These are phyloP conservation scores for Lactuca sativa DNA, from an alignment of 129 eudicot species.

Conservation along the genomic window DNA sequence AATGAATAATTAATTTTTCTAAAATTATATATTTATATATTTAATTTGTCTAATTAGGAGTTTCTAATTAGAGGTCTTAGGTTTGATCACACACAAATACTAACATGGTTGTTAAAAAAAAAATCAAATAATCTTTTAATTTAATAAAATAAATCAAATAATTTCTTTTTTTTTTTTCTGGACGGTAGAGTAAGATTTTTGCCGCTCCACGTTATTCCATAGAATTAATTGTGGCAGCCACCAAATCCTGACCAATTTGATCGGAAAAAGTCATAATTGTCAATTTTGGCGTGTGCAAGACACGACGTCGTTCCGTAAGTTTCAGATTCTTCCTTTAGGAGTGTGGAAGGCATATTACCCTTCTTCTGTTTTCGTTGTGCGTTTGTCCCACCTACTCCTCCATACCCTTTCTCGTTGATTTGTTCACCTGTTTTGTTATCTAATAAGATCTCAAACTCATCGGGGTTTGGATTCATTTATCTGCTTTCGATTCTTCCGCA, in stretches of 20 bases:
- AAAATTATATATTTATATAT: too few species aligned
- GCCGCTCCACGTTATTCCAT: not conserved
- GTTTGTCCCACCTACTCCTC: slow-evolving; percentile 17
- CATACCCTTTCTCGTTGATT: slow-evolving; percentile 7
- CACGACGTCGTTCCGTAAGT: slow-evolving; percentile 27
- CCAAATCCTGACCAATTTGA: slow-evolving; percentile 15
- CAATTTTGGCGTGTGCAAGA: slow-evolving; percentile 26
- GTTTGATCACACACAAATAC: too few species aligned
- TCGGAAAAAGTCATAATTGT: slow-evolving; percentile 13
- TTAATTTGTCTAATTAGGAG: too few species aligned
- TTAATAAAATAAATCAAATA: not conserved
- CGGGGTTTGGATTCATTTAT: not conserved
- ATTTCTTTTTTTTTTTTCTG: not conserved
- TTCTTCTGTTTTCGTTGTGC: not conserved
- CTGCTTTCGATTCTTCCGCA: slow-evolving; percentile 31
- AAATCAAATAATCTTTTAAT: too few species aligned
- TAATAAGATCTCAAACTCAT: slow-evolving; percentile 17
- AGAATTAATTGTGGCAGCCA: slow-evolving; percentile 37
- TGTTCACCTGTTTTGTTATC: slow-evolving; percentile 13
- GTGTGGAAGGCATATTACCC: slow-evolving; percentile 40
- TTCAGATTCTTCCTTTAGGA: slow-evolving; percentile 6
- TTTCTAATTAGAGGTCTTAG: too few species aligned
- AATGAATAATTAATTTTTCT: too few species aligned
- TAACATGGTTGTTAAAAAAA: too few species aligned
- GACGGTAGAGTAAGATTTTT: slow-evolving; percentile 1